Conservation (phyloP, 2,329 filamentous ascomycete species). For the Thielaviopsis euricoi region DNA sequence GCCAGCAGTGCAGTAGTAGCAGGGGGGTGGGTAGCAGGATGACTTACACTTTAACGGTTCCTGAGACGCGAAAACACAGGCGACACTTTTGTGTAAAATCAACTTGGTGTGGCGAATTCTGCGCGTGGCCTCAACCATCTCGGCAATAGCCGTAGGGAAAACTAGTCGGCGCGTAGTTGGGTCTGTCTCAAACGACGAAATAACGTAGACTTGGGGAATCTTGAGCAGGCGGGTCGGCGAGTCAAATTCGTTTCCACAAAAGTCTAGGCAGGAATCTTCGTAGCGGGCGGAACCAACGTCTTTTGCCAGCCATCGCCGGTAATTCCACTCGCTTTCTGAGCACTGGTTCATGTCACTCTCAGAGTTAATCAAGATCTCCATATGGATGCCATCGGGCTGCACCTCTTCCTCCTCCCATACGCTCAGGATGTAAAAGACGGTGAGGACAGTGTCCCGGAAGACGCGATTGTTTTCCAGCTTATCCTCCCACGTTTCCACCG, state of each 20-base stretch:
- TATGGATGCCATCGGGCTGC: slow-evolving; percentile 12
- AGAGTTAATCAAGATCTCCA: slow-evolving; percentile 13
- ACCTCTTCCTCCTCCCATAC: slow-evolving; percentile 13
- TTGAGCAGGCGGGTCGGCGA: slow-evolving; percentile 38
- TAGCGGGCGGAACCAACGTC: slow-evolving; percentile 15
- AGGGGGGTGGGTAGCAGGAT: background rate
- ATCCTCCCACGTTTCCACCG: slow-evolving; percentile 12
- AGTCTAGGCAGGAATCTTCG: slow-evolving; percentile 43
- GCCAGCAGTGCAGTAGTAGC: background rate
- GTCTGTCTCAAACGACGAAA: slow-evolving; percentile 13
- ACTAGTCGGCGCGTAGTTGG: slow-evolving; percentile 12
- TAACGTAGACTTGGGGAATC: slow-evolving; percentile 30
- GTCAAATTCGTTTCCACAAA: slow-evolving; percentile 46
- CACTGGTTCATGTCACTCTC: slow-evolving; percentile 14
- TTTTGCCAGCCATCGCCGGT: slow-evolving; percentile 12
- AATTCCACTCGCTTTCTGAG: slow-evolving; percentile 13
- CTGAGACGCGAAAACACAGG: background rate
- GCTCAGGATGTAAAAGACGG: slow-evolving; percentile 11
- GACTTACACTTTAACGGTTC: background rate
- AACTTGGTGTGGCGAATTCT: slow-evolving; percentile 11
- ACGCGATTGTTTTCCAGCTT: slow-evolving; percentile 10
- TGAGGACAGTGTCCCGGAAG: slow-evolving; percentile 7
- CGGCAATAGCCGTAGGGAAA: slow-evolving; percentile 14
- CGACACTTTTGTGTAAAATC: slow-evolving; percentile 12
- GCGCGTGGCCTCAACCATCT: slow-evolving; percentile 14